A percentile compares a stretch with the other conserved stretches of the same genome.
These are phyloP conservation scores for Barnettozyma vustinii DNA, from an alignment of 805 yeast species.

Conservation along the genomic window DNA sequence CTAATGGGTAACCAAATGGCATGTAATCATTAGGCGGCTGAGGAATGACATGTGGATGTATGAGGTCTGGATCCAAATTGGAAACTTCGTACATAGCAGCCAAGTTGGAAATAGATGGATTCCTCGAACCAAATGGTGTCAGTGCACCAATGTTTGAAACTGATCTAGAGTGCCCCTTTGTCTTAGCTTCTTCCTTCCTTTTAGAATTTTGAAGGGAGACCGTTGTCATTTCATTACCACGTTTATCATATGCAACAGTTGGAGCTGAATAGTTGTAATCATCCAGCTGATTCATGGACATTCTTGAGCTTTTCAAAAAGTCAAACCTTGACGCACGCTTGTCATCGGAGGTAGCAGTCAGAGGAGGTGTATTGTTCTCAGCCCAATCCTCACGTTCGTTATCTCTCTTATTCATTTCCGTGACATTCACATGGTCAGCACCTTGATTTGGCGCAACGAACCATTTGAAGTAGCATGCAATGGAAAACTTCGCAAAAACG, in stretches of 20 bases:
- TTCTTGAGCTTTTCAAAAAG: constrained; percentile 34
- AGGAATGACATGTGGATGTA: constrained; percentile 76
- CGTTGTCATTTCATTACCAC: constrained; percentile 37
- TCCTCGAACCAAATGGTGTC: constrained; percentile 22
- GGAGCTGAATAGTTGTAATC: constrained; percentile 10
- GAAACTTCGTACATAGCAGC: constrained; percentile 27
- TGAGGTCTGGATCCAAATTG: constrained; percentile 51
- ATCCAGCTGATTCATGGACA: constrained; percentile 23
- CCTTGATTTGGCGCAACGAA: constrained; percentile 74
- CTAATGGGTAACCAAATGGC: constrained; percentile 79
- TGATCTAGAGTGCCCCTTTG: constrained; percentile 14
- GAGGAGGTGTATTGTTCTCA: constrained; percentile 49
- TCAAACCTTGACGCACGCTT: constrained; percentile 26
- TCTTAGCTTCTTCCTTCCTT: constrained; percentile 5
- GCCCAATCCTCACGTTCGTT: constrained; percentile 83
- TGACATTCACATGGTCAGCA: constrained; percentile 55
- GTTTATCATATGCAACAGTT: constrained; percentile 12
- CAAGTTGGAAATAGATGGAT: constrained; percentile 22
- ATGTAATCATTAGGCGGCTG: constrained; percentile 89
- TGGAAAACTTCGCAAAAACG: constrained; percentile 67
- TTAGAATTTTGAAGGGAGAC: constrained; percentile 60
- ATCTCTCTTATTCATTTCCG: constrained; percentile 57
- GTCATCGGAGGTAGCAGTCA: constrained; percentile 40
- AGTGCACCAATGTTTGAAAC: constrained; percentile 10
- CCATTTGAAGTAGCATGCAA: constrained; percentile 92